Evolutionary conservation across 176 grass and related monocot genomes (phyloP), one percentile per base, ranked within the genome.

Genomic region (Paspalum notatum): DNA sequence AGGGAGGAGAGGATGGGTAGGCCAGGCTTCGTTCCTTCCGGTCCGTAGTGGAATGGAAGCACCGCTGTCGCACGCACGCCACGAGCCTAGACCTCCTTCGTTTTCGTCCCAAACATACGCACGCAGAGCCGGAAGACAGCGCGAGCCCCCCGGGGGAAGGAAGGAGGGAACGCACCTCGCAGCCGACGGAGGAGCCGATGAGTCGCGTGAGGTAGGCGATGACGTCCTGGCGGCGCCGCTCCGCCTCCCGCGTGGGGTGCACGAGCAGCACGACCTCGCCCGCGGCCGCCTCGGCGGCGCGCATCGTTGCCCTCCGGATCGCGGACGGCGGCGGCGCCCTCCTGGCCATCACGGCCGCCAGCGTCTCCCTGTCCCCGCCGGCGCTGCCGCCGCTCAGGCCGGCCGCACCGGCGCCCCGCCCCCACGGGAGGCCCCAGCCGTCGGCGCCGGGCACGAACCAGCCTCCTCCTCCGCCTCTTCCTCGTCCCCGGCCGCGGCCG

Each of bases 201-300:
- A 98, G 85, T 18, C 75, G 67, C 65, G 61, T 83, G 14, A 71
- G 74, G 80, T 92, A 92, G 66, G 1, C 5, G 46, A 94, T 75
- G 54, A 98, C 71, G 60, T 59, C 75, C 56, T 63, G 79, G 22
- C 95, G 79, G 51, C 80, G 85, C 41, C 17, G 43, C 62, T 98
- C 85, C 46, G 95, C 91, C 80, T 85, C 85, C 71, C 16, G 42
- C 14, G 95, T 98, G 13, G 95, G 95, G 44, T 85, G 81, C 51
- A 98, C 75, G 59, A 79, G 83, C 13, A 72, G 43, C 17, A 92
- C 5, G 73, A 98, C 89, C 85, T 89, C 72, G 18, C 60, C 1
- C 4, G 87, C 91, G 18, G 67, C 76, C 49, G 12, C 68, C 85
- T 92, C 95, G 18, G 87, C 95, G 12, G 65, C 75, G 11, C 43